Evolutionary conservation across 208 protist species (phyloP), one percentile per base, ranked within the genome.

Genomic region (Vickermania ingenoplastis): DNA sequence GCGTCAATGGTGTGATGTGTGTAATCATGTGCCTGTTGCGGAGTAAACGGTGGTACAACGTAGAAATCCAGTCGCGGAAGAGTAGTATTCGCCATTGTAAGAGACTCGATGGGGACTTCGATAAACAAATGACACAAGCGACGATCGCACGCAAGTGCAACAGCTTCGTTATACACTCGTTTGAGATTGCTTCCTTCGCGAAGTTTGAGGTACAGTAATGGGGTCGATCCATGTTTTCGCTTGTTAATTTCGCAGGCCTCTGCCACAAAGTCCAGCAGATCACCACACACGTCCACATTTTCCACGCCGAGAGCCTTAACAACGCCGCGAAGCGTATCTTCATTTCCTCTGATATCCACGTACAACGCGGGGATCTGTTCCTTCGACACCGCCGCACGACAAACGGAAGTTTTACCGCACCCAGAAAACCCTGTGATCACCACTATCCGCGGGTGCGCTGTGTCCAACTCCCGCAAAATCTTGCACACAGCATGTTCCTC

Each of bases 211-310:
- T 87, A 77, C 17, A 91, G 59, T 22, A 92, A 71, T 31, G 86
- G 86, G 0, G 77, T 67, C 29, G 56, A 49, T 36, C 83, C 83
- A 52, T 72, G 61, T 59, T 72, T 71, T 2, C 61, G 27, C 41
- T 75, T 76, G 11, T 67, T 30, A 60, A 68, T 59, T 66, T 56
- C 59, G 26, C 65, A 77, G 41, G 66, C 66, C 17, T 76, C 75
- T 0, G 59, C 70, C 0, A 81, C 73, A 41, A 92, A 92, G 53
- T 86, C 80, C 21, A 85, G 63, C 52, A 92, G 51, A 53, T 92
- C 81, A n/a, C 85, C 81, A 57, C 85, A 92, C 1, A 79, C 75
- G 5, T 92, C 85, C 17, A 89, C 71, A 41, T 87, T 92, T 31
- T 80, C 75, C 2, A 92, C 79, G 7, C 81, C 81, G 2, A 92